Conservation (phyloP, 148 eudicot species). For the Salicornia ramosissima region DNA sequence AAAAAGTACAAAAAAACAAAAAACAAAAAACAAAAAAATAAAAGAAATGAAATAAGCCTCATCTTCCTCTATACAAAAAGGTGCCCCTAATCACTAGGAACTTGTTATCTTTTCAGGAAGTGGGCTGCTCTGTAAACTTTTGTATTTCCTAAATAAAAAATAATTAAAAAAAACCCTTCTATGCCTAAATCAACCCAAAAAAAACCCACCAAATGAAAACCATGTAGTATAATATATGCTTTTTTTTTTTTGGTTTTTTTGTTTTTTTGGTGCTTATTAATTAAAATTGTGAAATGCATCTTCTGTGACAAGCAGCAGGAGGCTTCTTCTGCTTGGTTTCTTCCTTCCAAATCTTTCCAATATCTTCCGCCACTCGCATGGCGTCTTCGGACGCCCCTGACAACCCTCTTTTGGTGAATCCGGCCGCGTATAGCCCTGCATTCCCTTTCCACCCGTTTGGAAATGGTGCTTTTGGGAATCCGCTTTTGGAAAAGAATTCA, state of each 20-base stretch:
- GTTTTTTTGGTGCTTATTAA: neutral
- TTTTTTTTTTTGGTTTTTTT: too few relatives aligned
- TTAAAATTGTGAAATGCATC: conserved; percentile 61
- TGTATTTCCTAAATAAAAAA: conserved; percentile 19
- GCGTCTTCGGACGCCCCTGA: conserved; percentile 88
- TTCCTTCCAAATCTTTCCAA: conserved; percentile 64
- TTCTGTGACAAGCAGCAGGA: conserved; percentile 47
- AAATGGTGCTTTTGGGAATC: conserved; percentile 65
- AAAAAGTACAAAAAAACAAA: conserved; percentile 7
- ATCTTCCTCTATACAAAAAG: conserved; percentile 70
- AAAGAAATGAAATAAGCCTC: conserved; percentile 56
- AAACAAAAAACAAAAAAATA: conserved; percentile 35
- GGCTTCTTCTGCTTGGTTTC: conserved; percentile 57
- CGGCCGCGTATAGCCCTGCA: conserved; percentile 74
- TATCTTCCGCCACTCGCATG: conserved; percentile 65
- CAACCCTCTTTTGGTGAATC: conserved; percentile 77
- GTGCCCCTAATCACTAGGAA: conserved; percentile 41
- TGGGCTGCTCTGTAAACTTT: conserved; percentile 58
- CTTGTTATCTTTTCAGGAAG: conserved; percentile 36
- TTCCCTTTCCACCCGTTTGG: conserved; percentile 93
- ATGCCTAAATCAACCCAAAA: conserved; percentile 19
- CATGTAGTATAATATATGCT: too few relatives aligned
- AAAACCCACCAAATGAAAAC: conserved; percentile 21
- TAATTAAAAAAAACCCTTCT: conserved; percentile 4
- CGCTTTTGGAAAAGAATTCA: conserved; percentile 62